These are phyloP conservation scores for Piromyces sp. DNA, from an alignment of 192 early-diverging fungal genomes.

Conservation along the genomic window DNA sequence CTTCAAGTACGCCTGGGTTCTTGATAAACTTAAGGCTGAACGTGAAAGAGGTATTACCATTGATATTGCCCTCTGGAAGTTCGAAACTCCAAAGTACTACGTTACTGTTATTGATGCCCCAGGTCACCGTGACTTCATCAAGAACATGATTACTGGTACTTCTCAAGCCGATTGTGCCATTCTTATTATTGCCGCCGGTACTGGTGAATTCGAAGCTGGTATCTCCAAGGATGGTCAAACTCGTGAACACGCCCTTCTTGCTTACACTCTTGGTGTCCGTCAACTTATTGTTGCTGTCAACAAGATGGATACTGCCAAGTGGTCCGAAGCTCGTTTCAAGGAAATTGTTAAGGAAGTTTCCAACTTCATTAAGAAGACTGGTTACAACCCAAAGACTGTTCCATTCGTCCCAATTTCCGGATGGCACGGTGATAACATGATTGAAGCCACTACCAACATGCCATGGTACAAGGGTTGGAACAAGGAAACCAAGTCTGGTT, in stretches of 20 bases:
- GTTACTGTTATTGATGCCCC: conserved; percentile 39
- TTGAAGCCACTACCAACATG: conserved; percentile 7
- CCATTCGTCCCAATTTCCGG: background rate
- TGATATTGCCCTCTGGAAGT: conserved; percentile 62
- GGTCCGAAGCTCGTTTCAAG: background rate
- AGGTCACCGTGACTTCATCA: conserved; percentile 99
- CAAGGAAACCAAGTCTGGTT: conserved; percentile 69
- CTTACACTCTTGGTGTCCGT: background rate
- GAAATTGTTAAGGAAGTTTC: background rate
- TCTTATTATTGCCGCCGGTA: background rate
- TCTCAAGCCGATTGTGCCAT: conserved; percentile 33
- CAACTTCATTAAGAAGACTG: background rate
- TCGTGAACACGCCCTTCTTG: background rate
- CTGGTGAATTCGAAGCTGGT: background rate
- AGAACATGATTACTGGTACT: conserved; percentile 97
- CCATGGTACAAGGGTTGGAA: conserved; percentile 94
- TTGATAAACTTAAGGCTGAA: conserved; percentile 98
- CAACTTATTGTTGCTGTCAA: background rate
- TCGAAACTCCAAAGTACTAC: background rate
- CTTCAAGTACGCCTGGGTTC: conserved; percentile 99
- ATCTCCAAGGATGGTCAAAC: background rate
- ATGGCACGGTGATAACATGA: background rate
- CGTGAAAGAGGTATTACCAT: conserved; percentile 99
- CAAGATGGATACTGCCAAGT: background rate
- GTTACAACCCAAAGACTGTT: background rate